phyloP scores from a whole-genome alignment of 345 rosid species.

The Populus euphratica region DNA sequence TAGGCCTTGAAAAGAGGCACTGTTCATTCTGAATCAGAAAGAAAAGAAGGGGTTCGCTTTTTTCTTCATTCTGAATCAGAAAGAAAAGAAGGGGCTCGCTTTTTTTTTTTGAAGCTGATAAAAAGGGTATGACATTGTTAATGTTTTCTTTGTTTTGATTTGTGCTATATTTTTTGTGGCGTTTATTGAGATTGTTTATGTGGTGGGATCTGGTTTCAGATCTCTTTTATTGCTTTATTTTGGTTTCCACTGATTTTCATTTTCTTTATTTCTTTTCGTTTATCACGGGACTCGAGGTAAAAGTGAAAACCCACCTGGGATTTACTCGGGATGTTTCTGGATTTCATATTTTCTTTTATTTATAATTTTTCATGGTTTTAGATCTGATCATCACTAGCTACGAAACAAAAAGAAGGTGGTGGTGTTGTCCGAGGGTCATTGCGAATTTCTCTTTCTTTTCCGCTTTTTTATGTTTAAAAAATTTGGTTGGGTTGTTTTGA shows the following conservation, averaged over 20 bases:
- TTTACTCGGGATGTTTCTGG: not conserved
- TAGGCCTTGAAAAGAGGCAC: conserved; percentile 8
- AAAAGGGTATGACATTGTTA: conserved; percentile 11
- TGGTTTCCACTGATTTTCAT: conserved; percentile 17
- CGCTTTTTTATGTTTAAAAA: conserved; percentile 9
- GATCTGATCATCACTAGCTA: conserved; percentile 31
- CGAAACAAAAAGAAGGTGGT: conserved; percentile 20
- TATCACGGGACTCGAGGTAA: conserved; percentile 3
- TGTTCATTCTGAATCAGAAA: conserved; percentile 14
- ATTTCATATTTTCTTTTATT: not conserved
- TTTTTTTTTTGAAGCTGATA: conserved; percentile 5
- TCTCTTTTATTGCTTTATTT: conserved; percentile 28
- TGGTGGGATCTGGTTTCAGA: conserved; percentile 40
- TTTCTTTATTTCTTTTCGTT: not conserved
- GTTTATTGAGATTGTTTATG: conserved; percentile 1
- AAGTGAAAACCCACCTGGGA: conserved; percentile 10
- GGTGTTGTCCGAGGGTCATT: not conserved
- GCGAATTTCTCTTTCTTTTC: not conserved
- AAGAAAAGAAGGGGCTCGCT: not conserved
- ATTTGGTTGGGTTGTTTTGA: not conserved
- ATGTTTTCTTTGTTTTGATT: conserved; percentile 1
- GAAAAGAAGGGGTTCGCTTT: not conserved
- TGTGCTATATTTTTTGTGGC: not conserved
- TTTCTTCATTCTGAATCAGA: conserved; percentile 11
- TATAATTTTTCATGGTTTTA: conserved; percentile 18